Base-by-base conservation (phyloP, 148 eudicot genomes). In the Dysphania ambrosioides region DNA sequence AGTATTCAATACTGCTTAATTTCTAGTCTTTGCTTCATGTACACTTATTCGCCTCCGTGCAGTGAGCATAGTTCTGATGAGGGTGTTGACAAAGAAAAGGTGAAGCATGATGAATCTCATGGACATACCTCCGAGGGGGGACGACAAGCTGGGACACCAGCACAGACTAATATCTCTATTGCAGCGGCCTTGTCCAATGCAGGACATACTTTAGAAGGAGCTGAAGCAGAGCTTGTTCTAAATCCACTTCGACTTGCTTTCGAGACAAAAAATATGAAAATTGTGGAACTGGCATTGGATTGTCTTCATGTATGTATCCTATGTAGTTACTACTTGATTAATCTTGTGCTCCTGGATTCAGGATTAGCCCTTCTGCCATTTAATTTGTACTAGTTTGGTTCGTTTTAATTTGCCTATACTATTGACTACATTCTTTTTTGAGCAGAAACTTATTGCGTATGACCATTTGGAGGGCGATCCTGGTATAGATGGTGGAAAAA, bases 401-500 rank as follows among this genome's bases (percentile, higher is more conserved):
- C 30, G 23, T 47, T 69, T 29, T 49, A 29, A 7, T 51, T 74
- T 70, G 70, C 29, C 66, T 53, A 63, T 40, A 18, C 21, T 29
- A 57, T 60, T 47, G 49, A 30, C 56, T 59, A 67, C 68, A 53
- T 84, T 72, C 44, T 36, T 68, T 78, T 76, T 74, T 72, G 73
- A 62, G 70, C 89, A 95, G 99, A 95, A 95, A 89, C 99, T 95
- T 77, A 92, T 95, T 81, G 92, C 96, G 6, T 95, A 95, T 65
- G 97, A 92, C 67, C 99, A 95, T 84, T 85, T 95, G 76, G 99
- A 95, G 84, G 97, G 99, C 64, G 99, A 95, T 90, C 97, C 99
- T 83, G 99, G 99, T 75, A 80, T 95, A 61, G 99, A 95, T 68
- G 92, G 88, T 72, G 99, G 92, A 72, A 87, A 80, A 86, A 90